Evolutionary conservation across 257 asterid species (phyloP).

Genomic region (Penstemon newberryi): DNA sequence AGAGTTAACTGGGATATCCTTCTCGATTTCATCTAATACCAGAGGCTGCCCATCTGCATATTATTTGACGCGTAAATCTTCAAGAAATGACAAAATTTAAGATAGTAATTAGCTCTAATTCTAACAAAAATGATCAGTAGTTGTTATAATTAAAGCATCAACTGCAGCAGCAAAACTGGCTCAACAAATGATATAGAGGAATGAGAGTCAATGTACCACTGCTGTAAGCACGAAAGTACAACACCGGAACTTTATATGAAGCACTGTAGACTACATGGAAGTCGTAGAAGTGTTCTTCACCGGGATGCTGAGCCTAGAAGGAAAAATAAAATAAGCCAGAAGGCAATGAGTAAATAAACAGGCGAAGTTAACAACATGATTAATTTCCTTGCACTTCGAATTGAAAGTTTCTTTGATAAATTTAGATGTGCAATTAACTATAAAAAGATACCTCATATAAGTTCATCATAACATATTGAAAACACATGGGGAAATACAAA

Average conservation of each 20-base stretch:
- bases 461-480: too few relatives aligned
- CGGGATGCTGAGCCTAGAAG: constrained; percentile 50
- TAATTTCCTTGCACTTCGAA: too few relatives aligned
- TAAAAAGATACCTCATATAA: too few relatives aligned
- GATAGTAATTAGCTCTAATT: background rate
- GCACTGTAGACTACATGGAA: constrained; percentile 69
- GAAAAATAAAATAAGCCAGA: constrained; percentile 25
- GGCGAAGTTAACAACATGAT: background rate
- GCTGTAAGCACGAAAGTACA: constrained; percentile 73
- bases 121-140: too few relatives aligned
- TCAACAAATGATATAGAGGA: background rate
- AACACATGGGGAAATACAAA: too few relatives aligned
- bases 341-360: background rate
- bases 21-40: constrained; percentile 55
- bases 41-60: constrained; percentile 82
- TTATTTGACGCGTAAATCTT: background rate
- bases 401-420: too few relatives aligned
- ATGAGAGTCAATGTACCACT: constrained; percentile 48
- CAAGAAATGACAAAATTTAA: constrained; percentile 3
- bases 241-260: constrained; percentile 85
- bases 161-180: constrained; percentile 2
- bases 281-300: constrained; percentile 57
- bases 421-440: too few relatives aligned
- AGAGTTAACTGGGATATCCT: constrained; percentile 52
- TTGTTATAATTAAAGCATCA: constrained; percentile 6